phyloP scores from a whole-genome alignment of 148 eudicot species.

The Camellia japonica region DNA sequence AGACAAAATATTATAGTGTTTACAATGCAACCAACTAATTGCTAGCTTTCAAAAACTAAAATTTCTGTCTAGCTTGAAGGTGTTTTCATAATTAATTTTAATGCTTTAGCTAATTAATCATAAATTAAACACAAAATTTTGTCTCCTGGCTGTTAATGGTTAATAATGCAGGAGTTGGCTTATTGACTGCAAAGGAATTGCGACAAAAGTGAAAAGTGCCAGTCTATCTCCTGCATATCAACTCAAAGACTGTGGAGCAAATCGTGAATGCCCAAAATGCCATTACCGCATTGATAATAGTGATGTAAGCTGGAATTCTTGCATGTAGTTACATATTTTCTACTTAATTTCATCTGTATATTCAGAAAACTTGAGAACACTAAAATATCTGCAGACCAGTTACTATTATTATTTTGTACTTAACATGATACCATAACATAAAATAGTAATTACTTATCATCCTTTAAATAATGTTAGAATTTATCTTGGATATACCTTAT shows the following conservation, averaged over 20 bases:
- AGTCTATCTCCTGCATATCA: constrained; percentile 37
- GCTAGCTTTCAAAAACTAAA: too few relatives aligned
- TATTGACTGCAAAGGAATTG: constrained; percentile 64
- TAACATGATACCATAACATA: not conserved
- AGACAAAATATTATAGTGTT: not conserved
- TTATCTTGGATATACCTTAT: not conserved
- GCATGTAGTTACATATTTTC: not conserved
- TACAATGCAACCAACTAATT: too few relatives aligned
- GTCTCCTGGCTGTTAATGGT: not conserved
- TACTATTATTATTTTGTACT: not conserved
- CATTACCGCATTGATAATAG: constrained; percentile 62
- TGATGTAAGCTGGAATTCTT: constrained; percentile 55
- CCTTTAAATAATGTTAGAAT: not conserved
- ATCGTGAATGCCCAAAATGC: constrained; percentile 82
- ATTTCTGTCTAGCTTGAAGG: not conserved
- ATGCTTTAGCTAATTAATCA: not conserved
- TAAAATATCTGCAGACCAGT: not conserved
- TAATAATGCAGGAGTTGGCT: constrained; percentile 69
- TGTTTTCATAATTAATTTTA: not conserved
- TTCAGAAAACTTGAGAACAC: not conserved
- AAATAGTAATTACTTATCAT: not conserved
- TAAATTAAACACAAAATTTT: too few relatives aligned
- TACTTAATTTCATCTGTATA: not conserved
- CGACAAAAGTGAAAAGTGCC: constrained; percentile 67
- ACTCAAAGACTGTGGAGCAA: constrained; percentile 74